Evolutionary conservation across 352 stramenopile species (phyloP).

Genomic region (Globisporangium nagaii): DNA sequence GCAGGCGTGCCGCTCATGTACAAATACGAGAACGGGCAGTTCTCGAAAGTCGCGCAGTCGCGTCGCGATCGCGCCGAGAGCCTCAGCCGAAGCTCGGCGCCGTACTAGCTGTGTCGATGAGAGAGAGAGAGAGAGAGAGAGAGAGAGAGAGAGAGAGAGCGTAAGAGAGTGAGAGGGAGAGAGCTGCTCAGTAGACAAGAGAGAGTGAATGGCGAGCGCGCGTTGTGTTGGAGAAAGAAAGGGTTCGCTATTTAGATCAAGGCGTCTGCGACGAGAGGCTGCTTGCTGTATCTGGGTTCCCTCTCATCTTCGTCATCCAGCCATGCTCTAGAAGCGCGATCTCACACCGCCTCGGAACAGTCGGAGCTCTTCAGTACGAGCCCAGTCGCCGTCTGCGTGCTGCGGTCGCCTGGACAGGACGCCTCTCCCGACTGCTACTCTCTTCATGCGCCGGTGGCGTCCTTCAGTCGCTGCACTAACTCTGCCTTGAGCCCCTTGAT

Average conservation of each 20-base stretch:
- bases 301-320: too few relatives aligned
- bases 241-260: too few relatives aligned
- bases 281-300: too few relatives aligned
- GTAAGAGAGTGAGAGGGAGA: background rate
- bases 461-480: slow-evolving; percentile 73
- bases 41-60: slow-evolving; percentile 65
- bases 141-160: slow-evolving; percentile 2
- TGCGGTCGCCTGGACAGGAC: too few relatives aligned
- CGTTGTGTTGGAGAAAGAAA: too few relatives aligned
- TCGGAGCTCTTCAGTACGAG: too few relatives aligned
- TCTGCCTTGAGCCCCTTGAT: slow-evolving; percentile 85
- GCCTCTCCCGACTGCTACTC: too few relatives aligned
- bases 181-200: background rate
- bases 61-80: slow-evolving; percentile 69
- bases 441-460: slow-evolving; percentile 26
- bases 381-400: too few relatives aligned
- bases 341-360: too few relatives aligned
- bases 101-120: slow-evolving; percentile 59
- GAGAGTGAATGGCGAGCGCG: too few relatives aligned
- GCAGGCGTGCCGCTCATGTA: slow-evolving; percentile 81
- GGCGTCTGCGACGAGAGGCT: too few relatives aligned
- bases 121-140: background rate
- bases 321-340: too few relatives aligned
- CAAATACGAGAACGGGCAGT: slow-evolving; percentile 67
- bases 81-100: slow-evolving; percentile 59